Evolutionary conservation across 495 filamentous ascomycete species (phyloP).

Genomic region (Tuber brumale): DNA sequence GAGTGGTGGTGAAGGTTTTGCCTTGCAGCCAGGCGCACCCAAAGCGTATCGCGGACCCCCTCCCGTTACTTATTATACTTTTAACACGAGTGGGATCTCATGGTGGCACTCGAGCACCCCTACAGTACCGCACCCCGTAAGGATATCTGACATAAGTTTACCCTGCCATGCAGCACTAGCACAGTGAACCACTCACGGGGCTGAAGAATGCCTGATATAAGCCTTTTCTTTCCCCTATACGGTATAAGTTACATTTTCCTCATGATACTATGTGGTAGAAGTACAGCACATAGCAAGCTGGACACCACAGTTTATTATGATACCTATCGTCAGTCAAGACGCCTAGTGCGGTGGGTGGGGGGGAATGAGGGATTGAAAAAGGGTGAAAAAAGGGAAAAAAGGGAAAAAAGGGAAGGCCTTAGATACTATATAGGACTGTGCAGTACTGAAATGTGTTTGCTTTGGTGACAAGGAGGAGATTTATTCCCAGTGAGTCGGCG

Average conservation of each 20-base stretch:
- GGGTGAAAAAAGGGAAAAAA: too few species aligned
- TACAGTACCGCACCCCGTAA: background rate
- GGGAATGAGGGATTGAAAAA: background rate
- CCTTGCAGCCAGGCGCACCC: background rate
- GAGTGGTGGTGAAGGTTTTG: background rate
- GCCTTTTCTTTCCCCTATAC: background rate
- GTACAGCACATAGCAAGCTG: background rate
- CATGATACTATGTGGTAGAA: background rate
- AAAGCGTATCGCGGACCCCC: background rate
- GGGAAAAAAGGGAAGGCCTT: background rate
- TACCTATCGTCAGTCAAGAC: background rate
- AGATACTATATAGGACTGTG: background rate
- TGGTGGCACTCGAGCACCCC: too few species aligned
- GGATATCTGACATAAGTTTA: background rate
- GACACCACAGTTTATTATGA: background rate
- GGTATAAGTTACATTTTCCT: background rate
- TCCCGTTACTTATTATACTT: background rate
- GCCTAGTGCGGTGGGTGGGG: background rate
- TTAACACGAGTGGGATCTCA: background rate
- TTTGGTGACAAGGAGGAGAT: background rate
- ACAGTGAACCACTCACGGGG: background rate
- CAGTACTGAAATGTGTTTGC: background rate
- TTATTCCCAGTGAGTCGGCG: background rate
- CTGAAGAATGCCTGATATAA: background rate
- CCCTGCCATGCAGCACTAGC: background rate